Percentiles rank a stretch among this genome's conserved stretches.
Conservation (phyloP, 2,329 filamentous ascomycete genomes). For the Fusarium sp. region DNA sequence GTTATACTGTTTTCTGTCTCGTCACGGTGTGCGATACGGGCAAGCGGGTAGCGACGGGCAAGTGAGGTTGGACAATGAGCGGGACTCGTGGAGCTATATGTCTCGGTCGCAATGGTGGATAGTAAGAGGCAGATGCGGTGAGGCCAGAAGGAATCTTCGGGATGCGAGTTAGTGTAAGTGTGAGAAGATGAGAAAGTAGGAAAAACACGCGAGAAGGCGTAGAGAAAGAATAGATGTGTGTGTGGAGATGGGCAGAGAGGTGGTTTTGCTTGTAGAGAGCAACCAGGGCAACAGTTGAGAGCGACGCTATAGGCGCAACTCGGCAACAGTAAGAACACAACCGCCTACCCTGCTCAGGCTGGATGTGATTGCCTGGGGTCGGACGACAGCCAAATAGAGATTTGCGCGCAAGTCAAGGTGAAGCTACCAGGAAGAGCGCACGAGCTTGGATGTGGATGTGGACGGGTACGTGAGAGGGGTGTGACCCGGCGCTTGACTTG, state of each 20-base stretch:
- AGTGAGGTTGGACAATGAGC: constrained; percentile 45
- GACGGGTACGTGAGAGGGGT: constrained; percentile 49
- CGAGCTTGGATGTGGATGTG: constrained; percentile 46
- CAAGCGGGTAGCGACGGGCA: constrained; percentile 42
- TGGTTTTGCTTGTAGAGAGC: constrained; percentile 48
- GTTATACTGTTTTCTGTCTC: constrained; percentile 31
- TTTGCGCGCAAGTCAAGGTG: constrained; percentile 38
- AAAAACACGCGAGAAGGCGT: constrained; percentile 30
- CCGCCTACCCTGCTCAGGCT: constrained; percentile 45
- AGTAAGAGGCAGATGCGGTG: constrained; percentile 44
- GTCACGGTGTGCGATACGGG: constrained; percentile 37
- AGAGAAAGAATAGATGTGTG: constrained; percentile 34
- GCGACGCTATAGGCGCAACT: constrained; percentile 45
- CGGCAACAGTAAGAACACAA: constrained; percentile 41
- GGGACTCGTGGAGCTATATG: constrained; percentile 49
- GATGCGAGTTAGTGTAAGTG: constrained; percentile 30
- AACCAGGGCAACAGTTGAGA: constrained; percentile 31
- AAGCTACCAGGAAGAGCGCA: constrained; percentile 43
- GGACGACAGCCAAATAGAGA: constrained; percentile 48
- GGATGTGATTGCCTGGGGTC: constrained; percentile 48
- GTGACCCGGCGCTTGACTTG: constrained; percentile 54
- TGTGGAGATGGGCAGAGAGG: constrained; percentile 42
- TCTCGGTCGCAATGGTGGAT: constrained; percentile 49
- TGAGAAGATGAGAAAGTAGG: constrained; percentile 26
- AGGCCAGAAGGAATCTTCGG: constrained; percentile 29